phyloP scores from a whole-genome alignment of 345 rosid genomes.

The Aurinia saxatilis region DNA sequence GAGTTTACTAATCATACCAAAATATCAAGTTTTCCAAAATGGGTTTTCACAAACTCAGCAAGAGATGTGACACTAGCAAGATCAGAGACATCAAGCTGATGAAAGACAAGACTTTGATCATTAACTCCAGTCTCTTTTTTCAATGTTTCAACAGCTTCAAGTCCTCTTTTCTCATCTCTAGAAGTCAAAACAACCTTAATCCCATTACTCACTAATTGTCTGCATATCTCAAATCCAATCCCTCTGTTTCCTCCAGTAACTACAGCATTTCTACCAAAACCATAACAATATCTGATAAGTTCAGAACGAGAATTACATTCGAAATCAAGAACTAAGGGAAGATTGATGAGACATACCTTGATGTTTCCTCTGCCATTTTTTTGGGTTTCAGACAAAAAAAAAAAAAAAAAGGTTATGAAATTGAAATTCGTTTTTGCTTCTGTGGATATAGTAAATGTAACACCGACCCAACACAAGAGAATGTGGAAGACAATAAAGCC shows the following conservation, averaged over 20 bases:
- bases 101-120: constrained; percentile 32
- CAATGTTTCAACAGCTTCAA: constrained; percentile 36
- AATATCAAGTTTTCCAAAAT: constrained; percentile 47
- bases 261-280: constrained; percentile 11
- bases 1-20: constrained; percentile 25
- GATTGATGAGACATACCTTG: background rate
- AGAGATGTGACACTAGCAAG: constrained; percentile 30
- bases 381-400: background rate
- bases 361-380: constrained; percentile 15
- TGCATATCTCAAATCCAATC: constrained; percentile 29
- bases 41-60: constrained; percentile 29
- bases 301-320: background rate
- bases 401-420: background rate
- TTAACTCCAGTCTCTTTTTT: constrained; percentile 16
- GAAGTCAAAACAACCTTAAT: constrained; percentile 23
- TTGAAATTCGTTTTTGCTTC: background rate
- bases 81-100: constrained; percentile 49
- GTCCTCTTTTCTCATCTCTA: constrained; percentile 30
- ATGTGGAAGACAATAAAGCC: constrained; percentile 10
- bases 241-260: constrained; percentile 41
- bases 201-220: constrained; percentile 24
- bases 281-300: background rate
- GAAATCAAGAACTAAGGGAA: constrained; percentile 1
- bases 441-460: background rate
- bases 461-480: background rate